A percentile compares a stretch with the other conserved stretches of the same genome.
These are phyloP conservation scores for Brassica cretica DNA, from an alignment of 345 rosid genomes.

Conservation along the genomic window DNA sequence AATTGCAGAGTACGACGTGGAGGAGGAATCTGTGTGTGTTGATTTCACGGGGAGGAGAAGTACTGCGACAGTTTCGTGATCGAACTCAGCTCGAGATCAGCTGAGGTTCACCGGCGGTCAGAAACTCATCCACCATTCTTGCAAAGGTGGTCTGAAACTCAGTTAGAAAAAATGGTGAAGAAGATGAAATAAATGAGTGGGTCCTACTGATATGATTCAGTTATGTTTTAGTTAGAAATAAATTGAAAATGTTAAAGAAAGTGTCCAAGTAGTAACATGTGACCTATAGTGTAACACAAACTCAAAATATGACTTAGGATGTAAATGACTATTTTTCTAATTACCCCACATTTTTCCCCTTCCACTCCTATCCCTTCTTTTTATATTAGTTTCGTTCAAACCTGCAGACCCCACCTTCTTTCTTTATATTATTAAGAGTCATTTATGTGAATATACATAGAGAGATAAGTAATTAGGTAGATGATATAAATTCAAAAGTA, in stretches of 20 bases:
- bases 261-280: not conserved
- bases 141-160: not conserved
- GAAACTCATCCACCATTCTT: not conserved
- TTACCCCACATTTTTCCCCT: too few species aligned
- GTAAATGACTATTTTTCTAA: too few species aligned
- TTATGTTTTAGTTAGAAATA: not conserved
- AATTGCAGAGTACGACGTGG: not conserved
- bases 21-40: too few species aligned
- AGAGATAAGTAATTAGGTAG: too few species aligned
- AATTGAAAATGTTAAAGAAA: not conserved
- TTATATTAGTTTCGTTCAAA: too few species aligned
- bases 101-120: not conserved
- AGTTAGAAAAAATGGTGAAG: not conserved
- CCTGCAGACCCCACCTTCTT: too few species aligned
- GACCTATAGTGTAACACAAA: not conserved
- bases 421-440: too few species aligned
- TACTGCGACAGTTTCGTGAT: not conserved
- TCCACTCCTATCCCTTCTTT: too few species aligned
- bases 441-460: too few species aligned
- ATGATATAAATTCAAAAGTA: too few species aligned
- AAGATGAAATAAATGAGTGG: not conserved
- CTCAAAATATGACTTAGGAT: not conserved
- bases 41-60: too few species aligned
- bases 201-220: not conserved
- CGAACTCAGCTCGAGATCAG: not conserved